A percentile compares a stretch with the other conserved stretches of the same genome.
Conservation (phyloP, 768 basidiomycete species). For the Cyclocybe aegerita region DNA sequence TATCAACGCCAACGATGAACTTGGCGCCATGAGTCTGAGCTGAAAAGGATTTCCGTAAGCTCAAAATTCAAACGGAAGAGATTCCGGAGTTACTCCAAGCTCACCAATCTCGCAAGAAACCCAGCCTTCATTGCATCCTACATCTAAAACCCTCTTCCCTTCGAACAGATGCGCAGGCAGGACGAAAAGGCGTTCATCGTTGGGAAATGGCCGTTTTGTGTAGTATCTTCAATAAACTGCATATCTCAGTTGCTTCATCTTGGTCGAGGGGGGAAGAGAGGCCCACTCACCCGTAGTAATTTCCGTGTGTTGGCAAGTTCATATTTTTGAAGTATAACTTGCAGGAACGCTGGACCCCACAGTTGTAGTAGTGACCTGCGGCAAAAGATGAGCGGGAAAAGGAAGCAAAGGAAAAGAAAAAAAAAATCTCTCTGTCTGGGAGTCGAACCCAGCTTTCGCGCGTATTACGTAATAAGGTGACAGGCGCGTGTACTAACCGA, state of each 20-base stretch:
- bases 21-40: constrained; percentile 64
- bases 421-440: constrained; percentile 11
- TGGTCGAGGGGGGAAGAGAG: not conserved
- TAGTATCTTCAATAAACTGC: constrained; percentile 56
- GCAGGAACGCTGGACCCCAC: too few species aligned
- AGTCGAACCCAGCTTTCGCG: constrained; percentile 16
- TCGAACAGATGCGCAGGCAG: constrained; percentile 55
- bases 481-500: too few species aligned
- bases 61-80: not conserved
- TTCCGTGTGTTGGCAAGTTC: constrained; percentile 51
- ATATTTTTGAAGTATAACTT: too few species aligned
- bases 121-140: constrained; percentile 87
- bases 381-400: too few species aligned
- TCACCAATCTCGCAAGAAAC: constrained; percentile 85
- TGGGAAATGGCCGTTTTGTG: constrained; percentile 59
- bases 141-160: constrained; percentile 66
- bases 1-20: constrained; percentile 82
- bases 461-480: too few species aligned
- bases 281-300: constrained; percentile 64
- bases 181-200: constrained; percentile 65
- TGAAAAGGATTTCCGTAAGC: constrained; percentile 22
- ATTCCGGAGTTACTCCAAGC: constrained; percentile 2
- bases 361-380: too few species aligned
- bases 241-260: not conserved
- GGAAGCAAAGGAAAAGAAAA: not conserved